A percentile compares a stretch with the other conserved stretches of the same genome.
Evolutionary conservation across 2,329 filamentous ascomycete genomes (phyloP).

Genomic region (Paraphaeosphaeria minitans): DNA sequence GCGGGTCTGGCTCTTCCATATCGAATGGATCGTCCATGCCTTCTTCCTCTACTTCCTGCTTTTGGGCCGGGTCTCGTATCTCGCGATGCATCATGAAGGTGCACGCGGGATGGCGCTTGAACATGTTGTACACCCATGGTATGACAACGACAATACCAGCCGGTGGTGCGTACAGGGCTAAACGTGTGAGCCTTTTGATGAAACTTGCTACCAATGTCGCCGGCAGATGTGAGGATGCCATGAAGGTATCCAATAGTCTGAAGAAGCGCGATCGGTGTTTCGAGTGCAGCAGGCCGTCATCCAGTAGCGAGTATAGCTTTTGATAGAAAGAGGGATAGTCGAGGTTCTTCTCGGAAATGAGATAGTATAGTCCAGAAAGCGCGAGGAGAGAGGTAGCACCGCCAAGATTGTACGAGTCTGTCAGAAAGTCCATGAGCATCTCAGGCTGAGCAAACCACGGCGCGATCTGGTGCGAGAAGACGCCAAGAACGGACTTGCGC

Average conservation of each 20-base stretch:
- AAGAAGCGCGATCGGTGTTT: slow-evolving; percentile 95
- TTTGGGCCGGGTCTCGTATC: slow-evolving; percentile 63
- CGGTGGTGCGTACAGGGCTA: slow-evolving; percentile 87
- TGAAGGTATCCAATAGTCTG: slow-evolving; percentile 86
- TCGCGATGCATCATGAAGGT: slow-evolving; percentile 95
- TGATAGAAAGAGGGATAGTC: slow-evolving; percentile 94
- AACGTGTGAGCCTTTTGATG: slow-evolving; percentile 85
- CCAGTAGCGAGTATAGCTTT: slow-evolving; percentile 91
- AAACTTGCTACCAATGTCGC: slow-evolving; percentile 92
- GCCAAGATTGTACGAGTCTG: slow-evolving; percentile 87
- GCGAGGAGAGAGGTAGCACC: slow-evolving; percentile 87
- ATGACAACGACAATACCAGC: slow-evolving; percentile 86
- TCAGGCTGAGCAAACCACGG: slow-evolving; percentile 91
- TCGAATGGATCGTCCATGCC: slow-evolving; percentile 78
- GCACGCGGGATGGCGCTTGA: slow-evolving; percentile 86
- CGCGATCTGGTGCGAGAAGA: slow-evolving; percentile 77
- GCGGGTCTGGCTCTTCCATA: slow-evolving; percentile 76
- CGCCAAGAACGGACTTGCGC: slow-evolving; percentile 76
- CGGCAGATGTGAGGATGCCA: slow-evolving; percentile 89
- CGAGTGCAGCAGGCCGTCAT: slow-evolving; percentile 85
- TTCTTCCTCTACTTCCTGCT: slow-evolving; percentile 62
- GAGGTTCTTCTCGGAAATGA: slow-evolving; percentile 91
- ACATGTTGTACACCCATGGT: slow-evolving; percentile 93
- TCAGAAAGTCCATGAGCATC: slow-evolving; percentile 92
- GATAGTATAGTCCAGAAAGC: slow-evolving; percentile 89